phyloP scores from a whole-genome alignment of 1,284 basidiomycete genomes.

The Boletus semigastroideus region DNA sequence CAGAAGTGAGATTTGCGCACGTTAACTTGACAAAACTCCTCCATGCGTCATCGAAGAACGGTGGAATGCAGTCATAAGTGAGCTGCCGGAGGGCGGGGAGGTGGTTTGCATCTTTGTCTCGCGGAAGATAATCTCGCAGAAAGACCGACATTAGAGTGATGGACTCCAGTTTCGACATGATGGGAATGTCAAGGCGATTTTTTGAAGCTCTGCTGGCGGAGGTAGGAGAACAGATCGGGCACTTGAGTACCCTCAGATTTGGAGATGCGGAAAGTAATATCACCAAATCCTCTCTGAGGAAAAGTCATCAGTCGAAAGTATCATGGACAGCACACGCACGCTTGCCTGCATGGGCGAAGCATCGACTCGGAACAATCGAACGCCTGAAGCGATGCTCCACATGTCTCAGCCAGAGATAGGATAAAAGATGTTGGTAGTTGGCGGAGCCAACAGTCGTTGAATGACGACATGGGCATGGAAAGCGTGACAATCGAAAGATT shows the following conservation, averaged over 20 bases:
- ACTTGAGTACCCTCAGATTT: slow-evolving; percentile 31
- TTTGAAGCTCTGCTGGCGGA: slow-evolving; percentile 21
- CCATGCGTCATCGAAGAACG: slow-evolving; percentile 31
- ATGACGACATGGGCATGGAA: slow-evolving; percentile 31
- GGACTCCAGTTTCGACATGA: slow-evolving; percentile 31
- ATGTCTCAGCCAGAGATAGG: slow-evolving; percentile 27
- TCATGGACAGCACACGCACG: neutral
- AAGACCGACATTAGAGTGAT: slow-evolving; percentile 31
- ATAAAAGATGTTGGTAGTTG: slow-evolving; percentile 28
- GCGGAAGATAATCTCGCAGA: slow-evolving; percentile 32
- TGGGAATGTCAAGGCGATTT: slow-evolving; percentile 23
- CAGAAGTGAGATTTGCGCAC: slow-evolving; percentile 28
- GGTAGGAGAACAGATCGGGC: slow-evolving; percentile 31
- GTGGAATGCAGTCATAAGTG: slow-evolving; percentile 34
- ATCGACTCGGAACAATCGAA: slow-evolving; percentile 35
- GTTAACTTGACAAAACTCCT: slow-evolving; percentile 26
- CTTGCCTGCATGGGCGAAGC: slow-evolving; percentile 33
- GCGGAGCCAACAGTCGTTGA: slow-evolving; percentile 29
- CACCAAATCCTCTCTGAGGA: slow-evolving; percentile 31
- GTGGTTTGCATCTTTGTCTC: slow-evolving; percentile 27
- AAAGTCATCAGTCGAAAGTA: slow-evolving; percentile 5
- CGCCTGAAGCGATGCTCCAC: slow-evolving; percentile 25
- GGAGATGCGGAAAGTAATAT: slow-evolving; percentile 22
- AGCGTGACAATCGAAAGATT: slow-evolving; percentile 27
- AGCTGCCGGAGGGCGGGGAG: slow-evolving; percentile 32